Evolutionary conservation across 2,329 filamentous ascomycete species (phyloP), one percentile per base, ranked within the genome.

Genomic region (Sclerotinia borealis): DNA sequence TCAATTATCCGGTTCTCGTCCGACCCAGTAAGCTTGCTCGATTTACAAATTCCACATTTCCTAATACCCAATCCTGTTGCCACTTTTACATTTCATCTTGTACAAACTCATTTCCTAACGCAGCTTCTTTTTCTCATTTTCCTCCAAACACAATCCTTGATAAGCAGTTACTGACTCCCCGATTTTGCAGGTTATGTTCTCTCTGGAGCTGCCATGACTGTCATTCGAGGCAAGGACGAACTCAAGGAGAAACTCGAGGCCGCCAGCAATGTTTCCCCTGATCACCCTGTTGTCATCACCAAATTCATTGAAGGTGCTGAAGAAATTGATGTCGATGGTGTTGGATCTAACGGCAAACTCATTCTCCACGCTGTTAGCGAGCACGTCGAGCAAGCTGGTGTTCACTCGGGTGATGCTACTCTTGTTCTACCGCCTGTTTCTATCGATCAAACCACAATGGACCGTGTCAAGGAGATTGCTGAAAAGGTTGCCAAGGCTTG

Each of bases 281-380:
- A 99, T 75, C 92, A 99, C 79, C 95, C 95, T 2, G 95, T 99
- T 47, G 95, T 99, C 63, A 98, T 99, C 76, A 96, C 89, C 73
- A 96, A 98, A 79, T 98, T 96, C 81, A 98, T 99, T 67, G 92
- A 98, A 78, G 93, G 92, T 62, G 95, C 95, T 7, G 83, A 96
- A 79, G 95, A 99, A 77, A 96, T 99, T 65, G 95, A 99, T 72
- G 91, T 96, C 67, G 95, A 99, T 72, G 93, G 88, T 75, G 95
- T 99, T 66, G 92, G 90, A 45, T 91, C 90, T 47, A 81, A 90
- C 70, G 95, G 95, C 70, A 88, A 95, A 70, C 85, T 99, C 41
- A 83, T 99, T 65, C 76, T 98, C 59, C 95, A 99, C 75, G 93
- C 95, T 63, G 86, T 99, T 72, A 93, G 89, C 73, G 93, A 98